Evolutionary conservation across 1,284 basidiomycete genomes (phyloP), one percentile per base, ranked within the genome.

Genomic region (Xanthoconium separans): DNA sequence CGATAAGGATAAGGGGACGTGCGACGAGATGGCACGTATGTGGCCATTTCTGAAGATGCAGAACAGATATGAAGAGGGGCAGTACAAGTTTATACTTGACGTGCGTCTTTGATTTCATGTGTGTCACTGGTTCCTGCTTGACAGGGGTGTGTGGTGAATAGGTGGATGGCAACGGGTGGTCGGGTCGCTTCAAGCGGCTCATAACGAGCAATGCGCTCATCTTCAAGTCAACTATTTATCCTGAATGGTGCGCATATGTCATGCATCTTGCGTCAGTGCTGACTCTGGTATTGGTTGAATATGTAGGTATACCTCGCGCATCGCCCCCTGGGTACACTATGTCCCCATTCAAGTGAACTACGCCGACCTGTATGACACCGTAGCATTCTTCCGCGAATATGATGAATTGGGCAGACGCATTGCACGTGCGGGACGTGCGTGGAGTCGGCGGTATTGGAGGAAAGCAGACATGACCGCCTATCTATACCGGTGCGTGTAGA

Each of bases 111-210:
- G n/a, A n/a, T n/a, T n/a, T n/a, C n/a, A n/a, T n/a, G n/a, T n/a
- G 22, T 6, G 12, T 12, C 40, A 11, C 13, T 24, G 6, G 20
- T n/a, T 29, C 6, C 4, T 29, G 40, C 16, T 12, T 12, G 16
- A 11, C 8, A 12, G 30, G 37, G n/a, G n/a, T 18, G 15, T 29
- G 8, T 16, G 12, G 6, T 6, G 33, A 16, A 6, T 37, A 83
- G 81, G 69, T 82, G 13, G 83, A 88, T 59, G 86, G 86, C 2
- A 85, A 89, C 58, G 86, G 82, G 1, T 88, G 86, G 85, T 85
- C 81, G 10, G 78, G 82, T 33, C 78, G 87, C 1, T 89, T 88
- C 68, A 84, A 85, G 58, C 73, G 84, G 0, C 73, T 88, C 9
- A 80, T 89, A 58, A 79, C 80, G 24, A 78, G 80, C 24, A 84